Evolutionary conservation across 805 yeast species (phyloP).

Genomic region (Zygotorulaspora sp.): DNA sequence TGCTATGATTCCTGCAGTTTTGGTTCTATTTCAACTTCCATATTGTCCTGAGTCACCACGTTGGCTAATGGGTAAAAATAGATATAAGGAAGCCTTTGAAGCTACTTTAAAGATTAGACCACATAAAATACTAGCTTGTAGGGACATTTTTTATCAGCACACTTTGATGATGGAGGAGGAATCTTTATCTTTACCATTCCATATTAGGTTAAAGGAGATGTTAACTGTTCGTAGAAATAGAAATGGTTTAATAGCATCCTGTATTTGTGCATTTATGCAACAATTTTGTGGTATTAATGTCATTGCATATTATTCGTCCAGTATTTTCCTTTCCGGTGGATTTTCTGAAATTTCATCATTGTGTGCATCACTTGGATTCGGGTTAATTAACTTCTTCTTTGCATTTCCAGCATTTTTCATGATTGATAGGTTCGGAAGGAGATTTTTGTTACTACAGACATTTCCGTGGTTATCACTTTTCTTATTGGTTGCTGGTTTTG

Average conservation of each 20-base stretch:
- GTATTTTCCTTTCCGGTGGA: conserved; percentile 66
- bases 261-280: conserved; percentile 84
- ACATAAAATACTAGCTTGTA: conserved; percentile 56
- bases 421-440: conserved; percentile 73
- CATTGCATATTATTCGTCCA: conserved; percentile 78
- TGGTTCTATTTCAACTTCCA: conserved; percentile 56
- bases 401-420: conserved; percentile 80
- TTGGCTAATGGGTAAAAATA: conserved; percentile 70
- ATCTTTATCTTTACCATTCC: conserved; percentile 44
- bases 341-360: conserved; percentile 58
- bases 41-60: conserved; percentile 72
- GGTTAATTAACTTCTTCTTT: conserved; percentile 72
- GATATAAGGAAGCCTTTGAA: conserved; percentile 54
- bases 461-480: conserved; percentile 64
- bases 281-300: conserved; percentile 89
- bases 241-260: conserved; percentile 75
- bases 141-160: conserved; percentile 66
- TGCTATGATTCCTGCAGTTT: conserved; percentile 61
- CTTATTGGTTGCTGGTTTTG: conserved; percentile 59
- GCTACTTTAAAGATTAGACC: conserved; percentile 48
- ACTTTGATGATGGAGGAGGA: conserved; percentile 61
- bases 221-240: conserved; percentile 74
- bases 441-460: conserved; percentile 51
- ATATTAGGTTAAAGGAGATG: conserved; percentile 50
- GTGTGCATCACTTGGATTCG: conserved; percentile 83